These are phyloP conservation scores for Tulasnella sp. DNA, from an alignment of 768 basidiomycete genomes.

Conservation along the genomic window DNA sequence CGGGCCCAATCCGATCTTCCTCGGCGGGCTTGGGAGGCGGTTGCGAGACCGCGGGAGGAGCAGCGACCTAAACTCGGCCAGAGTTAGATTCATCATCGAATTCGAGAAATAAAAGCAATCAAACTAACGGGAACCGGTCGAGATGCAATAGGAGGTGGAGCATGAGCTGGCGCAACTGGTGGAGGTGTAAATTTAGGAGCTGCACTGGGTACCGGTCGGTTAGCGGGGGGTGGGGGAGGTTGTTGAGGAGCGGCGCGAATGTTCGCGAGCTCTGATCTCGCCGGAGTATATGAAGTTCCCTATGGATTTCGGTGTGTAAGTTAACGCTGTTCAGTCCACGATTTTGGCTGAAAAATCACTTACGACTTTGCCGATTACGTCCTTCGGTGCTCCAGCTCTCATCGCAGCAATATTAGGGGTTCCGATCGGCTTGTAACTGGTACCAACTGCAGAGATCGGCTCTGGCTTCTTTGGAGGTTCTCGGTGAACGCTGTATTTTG, in stretches of 20 bases:
- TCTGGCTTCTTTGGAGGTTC: constrained; percentile 68
- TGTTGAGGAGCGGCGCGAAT: constrained; percentile 40
- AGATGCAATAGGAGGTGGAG: constrained; percentile 28
- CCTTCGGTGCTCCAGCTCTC: constrained; percentile 30
- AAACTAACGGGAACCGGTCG: constrained; percentile 29
- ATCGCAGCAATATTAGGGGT: constrained; percentile 55
- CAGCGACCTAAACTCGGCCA: background rate
- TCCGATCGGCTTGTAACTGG: constrained; percentile 70
- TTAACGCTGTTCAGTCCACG: background rate
- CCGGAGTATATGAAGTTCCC: constrained; percentile 34
- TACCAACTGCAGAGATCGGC: constrained; percentile 77
- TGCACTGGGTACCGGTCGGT: constrained; percentile 44
- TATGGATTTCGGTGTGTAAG: constrained; percentile 20
- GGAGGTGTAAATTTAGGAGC: constrained; percentile 38
- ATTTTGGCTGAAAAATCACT: background rate
- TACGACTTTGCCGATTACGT: constrained; percentile 29
- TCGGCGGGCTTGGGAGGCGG: constrained; percentile 55
- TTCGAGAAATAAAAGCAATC: background rate
- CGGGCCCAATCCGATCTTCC: constrained; percentile 79
- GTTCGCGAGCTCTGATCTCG: constrained; percentile 33
- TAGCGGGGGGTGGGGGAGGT: constrained; percentile 39
- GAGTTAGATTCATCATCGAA: background rate
- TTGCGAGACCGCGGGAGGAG: constrained; percentile 45
- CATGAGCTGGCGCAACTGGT: constrained; percentile 37
- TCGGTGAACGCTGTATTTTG: constrained; percentile 80